Conservation (phyloP, 2,329 filamentous ascomycete species). For the Ophiostoma montium region DNA sequence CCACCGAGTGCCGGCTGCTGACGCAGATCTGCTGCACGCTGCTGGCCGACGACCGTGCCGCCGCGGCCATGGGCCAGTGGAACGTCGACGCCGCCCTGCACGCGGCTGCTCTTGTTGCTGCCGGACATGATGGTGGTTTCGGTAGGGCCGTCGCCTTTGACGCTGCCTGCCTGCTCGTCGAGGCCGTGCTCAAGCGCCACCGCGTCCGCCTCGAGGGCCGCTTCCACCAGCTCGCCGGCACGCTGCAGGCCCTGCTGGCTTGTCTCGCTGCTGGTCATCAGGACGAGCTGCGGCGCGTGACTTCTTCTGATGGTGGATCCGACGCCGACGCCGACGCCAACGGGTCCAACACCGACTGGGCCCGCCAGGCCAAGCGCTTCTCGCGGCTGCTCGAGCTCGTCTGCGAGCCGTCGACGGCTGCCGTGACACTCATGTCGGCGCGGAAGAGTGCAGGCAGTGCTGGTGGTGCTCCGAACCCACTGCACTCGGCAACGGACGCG, state of each 20-base stretch:
- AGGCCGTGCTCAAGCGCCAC: slow-evolving; percentile 42
- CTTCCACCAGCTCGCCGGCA: slow-evolving; percentile 41
- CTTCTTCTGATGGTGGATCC: too few species aligned
- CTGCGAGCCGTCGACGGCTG: slow-evolving; percentile 43
- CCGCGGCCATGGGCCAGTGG: slow-evolving; percentile 40
- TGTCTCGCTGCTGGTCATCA: slow-evolving; percentile 32
- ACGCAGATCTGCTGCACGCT: slow-evolving; percentile 30
- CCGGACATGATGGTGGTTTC: not conserved
- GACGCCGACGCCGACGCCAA: slow-evolving; percentile 13
- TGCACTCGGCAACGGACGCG: slow-evolving; percentile 46
- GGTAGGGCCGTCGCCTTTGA: slow-evolving; percentile 24
- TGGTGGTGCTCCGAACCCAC: slow-evolving; percentile 13
- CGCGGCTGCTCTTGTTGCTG: slow-evolving; percentile 26
- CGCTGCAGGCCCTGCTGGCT: slow-evolving; percentile 41
- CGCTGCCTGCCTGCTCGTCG: slow-evolving; percentile 38
- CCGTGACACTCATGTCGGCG: slow-evolving; percentile 26
- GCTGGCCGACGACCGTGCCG: slow-evolving; percentile 30
- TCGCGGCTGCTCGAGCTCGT: slow-evolving; percentile 14
- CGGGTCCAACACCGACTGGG: slow-evolving; percentile 14
- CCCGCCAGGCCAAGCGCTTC: slow-evolving; percentile 33
- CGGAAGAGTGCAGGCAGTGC: not conserved
- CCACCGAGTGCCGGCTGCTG: slow-evolving; percentile 23
- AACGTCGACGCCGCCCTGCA: slow-evolving; percentile 40
- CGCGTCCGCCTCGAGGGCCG: slow-evolving; percentile 47
- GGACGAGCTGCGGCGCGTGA: slow-evolving; percentile 7